These are phyloP conservation scores for Rugonectria rugulosa DNA, from an alignment of 2,329 filamentous ascomycete species.

Conservation along the genomic window DNA sequence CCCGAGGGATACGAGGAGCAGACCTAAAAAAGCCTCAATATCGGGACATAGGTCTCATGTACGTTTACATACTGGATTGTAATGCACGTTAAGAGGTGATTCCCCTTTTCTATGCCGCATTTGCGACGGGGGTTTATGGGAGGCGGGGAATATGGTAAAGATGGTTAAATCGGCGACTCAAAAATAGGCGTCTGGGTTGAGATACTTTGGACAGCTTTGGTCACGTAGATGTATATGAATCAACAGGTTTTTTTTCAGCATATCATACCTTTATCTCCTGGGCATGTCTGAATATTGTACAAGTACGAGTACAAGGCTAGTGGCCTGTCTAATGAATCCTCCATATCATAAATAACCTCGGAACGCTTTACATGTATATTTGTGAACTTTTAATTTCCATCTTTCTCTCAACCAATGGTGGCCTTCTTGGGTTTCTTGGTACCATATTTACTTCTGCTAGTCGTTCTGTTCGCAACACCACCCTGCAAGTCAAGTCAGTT, in stretches of 20 bases:
- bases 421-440: conserved; percentile 98
- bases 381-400: not conserved
- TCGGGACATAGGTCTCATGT: conserved; percentile 20
- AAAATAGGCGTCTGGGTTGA: conserved; percentile 40
- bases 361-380: too few relatives aligned
- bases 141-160: conserved; percentile 23
- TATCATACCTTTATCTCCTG: conserved; percentile 10
- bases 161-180: conserved; percentile 28
- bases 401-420: conserved; percentile 53
- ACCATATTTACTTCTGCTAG: conserved; percentile 93
- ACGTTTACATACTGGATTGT: conserved; percentile 32
- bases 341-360: too few relatives aligned
- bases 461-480: conserved; percentile 85
- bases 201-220: conserved; percentile 39
- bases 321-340: conserved; percentile 23
- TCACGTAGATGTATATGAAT: conserved; percentile 41
- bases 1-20: conserved; percentile 85
- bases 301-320: conserved; percentile 37
- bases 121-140: conserved; percentile 23
- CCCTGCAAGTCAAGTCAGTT: too few relatives aligned
- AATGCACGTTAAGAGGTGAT: conserved; percentile 31
- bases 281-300: conserved; percentile 35
- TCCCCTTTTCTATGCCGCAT: conserved; percentile 29
- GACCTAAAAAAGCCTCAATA: conserved; percentile 47
- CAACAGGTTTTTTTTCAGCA: conserved; percentile 31